Base-by-base conservation (phyloP, 345 rosid species). In the Draba incana region DNA sequence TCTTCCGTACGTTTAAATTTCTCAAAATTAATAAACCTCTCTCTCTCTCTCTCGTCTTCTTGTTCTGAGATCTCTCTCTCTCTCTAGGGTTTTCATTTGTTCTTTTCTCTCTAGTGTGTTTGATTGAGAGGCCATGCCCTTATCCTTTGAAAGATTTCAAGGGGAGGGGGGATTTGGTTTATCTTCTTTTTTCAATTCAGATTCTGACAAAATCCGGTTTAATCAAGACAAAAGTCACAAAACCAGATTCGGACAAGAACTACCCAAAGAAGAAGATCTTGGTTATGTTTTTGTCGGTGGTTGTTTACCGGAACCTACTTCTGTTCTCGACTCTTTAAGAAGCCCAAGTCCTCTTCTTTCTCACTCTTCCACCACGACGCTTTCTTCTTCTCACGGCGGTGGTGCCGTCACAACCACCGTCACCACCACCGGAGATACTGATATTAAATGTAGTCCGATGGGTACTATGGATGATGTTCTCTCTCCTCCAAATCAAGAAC, bases 71-170 rank as follows among this genome's bases (percentile, higher is more conserved):
- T 68, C 74, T 69, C 57, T 74, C 38, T 71, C 57, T 39, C 6
- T 71, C 64, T 38, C 6, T 74, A 37, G 37, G 48, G 12, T 33
- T 49, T 31, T 3, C 20, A 20, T 20, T 20, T 20, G 0, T 20
- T 20, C 20, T 20, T 50, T 57, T 46, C 8, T 16, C 20, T 38
- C 10, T 27, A 51, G 49, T 52, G 58, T 62, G 43, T 30, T 39
- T 28, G 31, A 3, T 42, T 62, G 20, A 20, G 81, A 87, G 92
- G 93, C 87, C 86, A 87, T 84, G 85, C 94, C 96, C 94, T 79
- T 87, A 60, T 74, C 92, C 88, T 89, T 78, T 80, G 94, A 88
- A 79, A 83, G 81, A 24, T 84, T 87, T 91, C 97, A 91, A 83
- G 89, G 92, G 92, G 85, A 90, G 85, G 90, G 90, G 91, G 85